These are phyloP conservation scores for Paecilomyces sp. DNA, from an alignment of 2,329 filamentous ascomycete genomes.

Conservation along the genomic window DNA sequence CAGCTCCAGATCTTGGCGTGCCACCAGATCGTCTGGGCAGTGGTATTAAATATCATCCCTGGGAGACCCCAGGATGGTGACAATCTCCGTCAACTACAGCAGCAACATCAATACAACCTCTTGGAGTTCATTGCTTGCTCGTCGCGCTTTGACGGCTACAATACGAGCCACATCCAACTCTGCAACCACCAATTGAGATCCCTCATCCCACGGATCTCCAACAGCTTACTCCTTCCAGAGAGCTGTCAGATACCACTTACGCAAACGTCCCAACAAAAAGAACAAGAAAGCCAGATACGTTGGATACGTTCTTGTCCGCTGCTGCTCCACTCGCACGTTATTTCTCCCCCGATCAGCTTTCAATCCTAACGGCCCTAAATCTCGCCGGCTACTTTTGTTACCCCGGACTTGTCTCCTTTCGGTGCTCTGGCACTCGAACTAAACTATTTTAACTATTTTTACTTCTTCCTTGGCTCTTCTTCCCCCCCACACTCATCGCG, in stretches of 20 bases:
- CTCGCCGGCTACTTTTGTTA: neutral
- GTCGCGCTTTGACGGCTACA: no score
- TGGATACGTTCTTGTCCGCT: neutral
- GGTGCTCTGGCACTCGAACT: neutral
- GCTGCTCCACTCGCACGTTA: constrained; percentile 1
- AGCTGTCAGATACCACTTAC: neutral
- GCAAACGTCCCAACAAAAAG: neutral
- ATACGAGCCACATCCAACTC: no score
- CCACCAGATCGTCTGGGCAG: neutral
- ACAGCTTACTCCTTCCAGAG: neutral
- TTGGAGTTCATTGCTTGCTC: no score
- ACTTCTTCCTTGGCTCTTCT: neutral
- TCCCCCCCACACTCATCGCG: neutral
- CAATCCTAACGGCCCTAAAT: neutral
- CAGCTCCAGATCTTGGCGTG: neutral
- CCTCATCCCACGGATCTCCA: neutral
- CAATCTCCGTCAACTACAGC: neutral
- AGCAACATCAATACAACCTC: no score
- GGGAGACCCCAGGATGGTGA: neutral
- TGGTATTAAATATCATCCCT: neutral
- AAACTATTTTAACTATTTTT: neutral
- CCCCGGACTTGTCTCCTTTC: neutral
- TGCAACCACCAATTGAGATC: neutral
- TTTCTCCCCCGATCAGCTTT: neutral
- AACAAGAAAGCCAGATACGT: neutral